These are phyloP conservation scores for Dactylis glomerata DNA, from an alignment of 176 grass and related monocot species.

Conservation along the genomic window DNA sequence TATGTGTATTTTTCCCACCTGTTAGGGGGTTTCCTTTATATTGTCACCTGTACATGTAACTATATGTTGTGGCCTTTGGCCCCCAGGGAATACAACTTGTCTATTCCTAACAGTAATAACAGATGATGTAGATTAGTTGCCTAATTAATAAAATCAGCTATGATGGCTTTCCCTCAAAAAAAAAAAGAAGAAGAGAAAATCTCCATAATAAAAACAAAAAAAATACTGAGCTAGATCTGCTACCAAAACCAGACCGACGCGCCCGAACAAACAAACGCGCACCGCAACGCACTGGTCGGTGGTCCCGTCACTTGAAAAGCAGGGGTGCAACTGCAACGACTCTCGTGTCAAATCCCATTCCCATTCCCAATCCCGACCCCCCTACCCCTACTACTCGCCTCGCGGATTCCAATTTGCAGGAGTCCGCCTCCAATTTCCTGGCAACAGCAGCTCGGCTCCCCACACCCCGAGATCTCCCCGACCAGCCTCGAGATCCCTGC, in stretches of 20 bases:
- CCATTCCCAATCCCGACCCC: background rate
- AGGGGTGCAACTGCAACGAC: conserved; percentile 31
- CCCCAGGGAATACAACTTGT: no score
- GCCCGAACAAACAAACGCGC: conserved; percentile 24
- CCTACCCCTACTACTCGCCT: background rate
- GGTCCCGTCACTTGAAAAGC: conserved; percentile 54
- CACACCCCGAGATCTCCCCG: conserved; percentile 52
- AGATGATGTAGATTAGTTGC: no score
- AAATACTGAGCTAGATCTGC: conserved; percentile 30
- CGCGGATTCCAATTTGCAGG: conserved; percentile 33
- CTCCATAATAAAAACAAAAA: no score
- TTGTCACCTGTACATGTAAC: no score
- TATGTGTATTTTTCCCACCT: no score
- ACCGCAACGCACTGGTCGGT: conserved; percentile 11
- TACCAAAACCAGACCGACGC: conserved; percentile 14
- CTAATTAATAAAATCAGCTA: no score
- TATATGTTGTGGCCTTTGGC: no score
- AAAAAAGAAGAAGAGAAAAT: no score
- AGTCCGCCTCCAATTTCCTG: conserved; percentile 33
- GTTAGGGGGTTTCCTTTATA: no score
- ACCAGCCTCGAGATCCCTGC: conserved; percentile 46
- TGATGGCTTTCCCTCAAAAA: no score
- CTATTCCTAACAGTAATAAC: no score
- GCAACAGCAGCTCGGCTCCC: conserved; percentile 6
- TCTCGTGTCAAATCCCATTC: background rate